Base-by-base conservation (phyloP, 352 stramenopile species). In the Globisporangium megalacanthum region DNA sequence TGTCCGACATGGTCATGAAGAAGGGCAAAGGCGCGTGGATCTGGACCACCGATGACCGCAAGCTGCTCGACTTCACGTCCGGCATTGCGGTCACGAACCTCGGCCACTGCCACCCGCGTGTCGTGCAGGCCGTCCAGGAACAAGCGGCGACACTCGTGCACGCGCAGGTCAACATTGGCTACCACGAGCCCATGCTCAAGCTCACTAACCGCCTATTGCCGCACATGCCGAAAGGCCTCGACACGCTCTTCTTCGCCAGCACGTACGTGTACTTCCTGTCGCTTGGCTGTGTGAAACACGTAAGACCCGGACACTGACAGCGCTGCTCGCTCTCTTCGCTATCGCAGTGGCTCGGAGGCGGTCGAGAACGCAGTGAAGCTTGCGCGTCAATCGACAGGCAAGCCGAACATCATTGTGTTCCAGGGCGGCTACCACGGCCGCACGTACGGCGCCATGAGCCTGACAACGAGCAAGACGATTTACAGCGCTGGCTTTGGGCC, bases 331-430 rank as follows among this genome's bases (percentile, higher is more conserved):
- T 10, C 22, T 37, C 2, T 60, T 36, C 19, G 19, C 54, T 52
- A 49, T 6, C 58, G 9, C 62, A 88, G 82, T 56, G 92, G 91
- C 25, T 94, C 91, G n/a, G 93, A 98, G 65, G 91, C 89, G 7
- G 73, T 97, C 4, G 93, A 98, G 68, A 96, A 97, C 56, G 83
- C 91, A 3, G 79, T 98, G 68, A 97, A 97, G 67, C 75, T 98
- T 41, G 93, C 91, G 19, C 86, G 90, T 36, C 86, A 96, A 49
- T 82, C 86, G 7, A 97, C 91, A 7, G 73, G 83, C 22, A 97
- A 97, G 74, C 75, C 63, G 46, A 91, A 90, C 54, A 72, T 98
- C 49, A 95, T 98, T 48, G 88, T 94, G 17, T 97, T 98, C 65
- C 25, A 69, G 65, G 89, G 92, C 33, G 86, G 87, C 6, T 97